Evolutionary conservation across 345 rosid genomes (phyloP).

Genomic region (Aethionema arabicum): DNA sequence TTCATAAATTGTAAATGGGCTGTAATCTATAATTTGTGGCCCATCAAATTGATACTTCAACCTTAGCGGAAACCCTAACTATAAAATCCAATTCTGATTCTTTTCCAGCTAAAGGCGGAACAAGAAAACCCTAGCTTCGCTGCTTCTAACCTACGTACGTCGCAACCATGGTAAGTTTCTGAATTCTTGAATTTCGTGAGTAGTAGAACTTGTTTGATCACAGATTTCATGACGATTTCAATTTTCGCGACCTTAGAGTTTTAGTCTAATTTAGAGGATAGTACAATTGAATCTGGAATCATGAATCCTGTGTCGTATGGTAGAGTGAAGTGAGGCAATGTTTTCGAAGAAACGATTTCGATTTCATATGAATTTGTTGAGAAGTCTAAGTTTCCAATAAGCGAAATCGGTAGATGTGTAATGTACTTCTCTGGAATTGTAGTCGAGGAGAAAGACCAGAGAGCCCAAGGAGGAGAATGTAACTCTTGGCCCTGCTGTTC

Average conservation of each 20-base stretch:
- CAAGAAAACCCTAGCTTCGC: conserved; percentile 28
- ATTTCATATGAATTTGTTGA: not conserved
- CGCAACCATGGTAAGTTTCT: conserved; percentile 33
- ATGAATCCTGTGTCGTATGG: not conserved
- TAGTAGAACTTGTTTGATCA: not conserved
- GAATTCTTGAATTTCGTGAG: not conserved
- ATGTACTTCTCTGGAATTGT: not conserved
- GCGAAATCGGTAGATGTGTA: not conserved
- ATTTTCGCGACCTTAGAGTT: not conserved
- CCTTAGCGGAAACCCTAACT: conserved; percentile 14
- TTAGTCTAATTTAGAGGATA: not conserved
- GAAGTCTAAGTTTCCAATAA: not conserved
- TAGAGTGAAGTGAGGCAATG: not conserved
- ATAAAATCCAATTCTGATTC: conserved; percentile 25
- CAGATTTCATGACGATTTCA: not conserved
- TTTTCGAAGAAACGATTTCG: not conserved
- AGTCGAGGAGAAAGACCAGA: conserved; percentile 69
- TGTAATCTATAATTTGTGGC: not conserved
- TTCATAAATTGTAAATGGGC: not conserved
- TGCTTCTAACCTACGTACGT: not conserved
- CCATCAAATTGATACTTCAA: not conserved
- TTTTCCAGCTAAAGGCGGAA: conserved; percentile 7
- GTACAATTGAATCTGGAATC: no score
- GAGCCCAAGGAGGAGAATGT: conserved; percentile 85
- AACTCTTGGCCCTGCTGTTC: conserved; percentile 70